These are phyloP conservation scores for Colletotrichum cordylinicola DNA, from an alignment of 2,329 filamentous ascomycete genomes.

Conservation along the genomic window DNA sequence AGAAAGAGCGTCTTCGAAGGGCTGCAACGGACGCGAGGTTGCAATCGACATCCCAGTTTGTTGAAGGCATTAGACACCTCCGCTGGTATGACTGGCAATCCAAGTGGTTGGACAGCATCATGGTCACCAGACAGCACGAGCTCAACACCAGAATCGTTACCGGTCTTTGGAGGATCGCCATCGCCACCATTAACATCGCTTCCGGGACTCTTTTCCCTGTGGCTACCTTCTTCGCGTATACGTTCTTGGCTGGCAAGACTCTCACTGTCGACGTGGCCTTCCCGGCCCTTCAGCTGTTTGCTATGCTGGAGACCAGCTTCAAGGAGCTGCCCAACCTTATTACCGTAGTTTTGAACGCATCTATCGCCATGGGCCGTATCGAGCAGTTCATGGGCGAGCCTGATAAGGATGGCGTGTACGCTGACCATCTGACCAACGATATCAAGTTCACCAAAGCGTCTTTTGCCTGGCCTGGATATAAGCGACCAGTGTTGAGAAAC, in stretches of 20 bases:
- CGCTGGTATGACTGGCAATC: slow-evolving; percentile 86
- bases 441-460: slow-evolving; percentile 68
- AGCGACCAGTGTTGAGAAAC: slow-evolving; percentile 54
- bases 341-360: slow-evolving; percentile 79
- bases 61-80: slow-evolving; percentile 82
- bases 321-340: slow-evolving; percentile 78
- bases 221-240: slow-evolving; percentile 82
- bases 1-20: slow-evolving; percentile 74
- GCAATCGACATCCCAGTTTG: slow-evolving; percentile 83
- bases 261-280: slow-evolving; percentile 85
- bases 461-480: slow-evolving; percentile 80
- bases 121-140: slow-evolving; percentile 72
- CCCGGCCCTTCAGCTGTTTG: slow-evolving; percentile 82
- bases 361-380: slow-evolving; percentile 81
- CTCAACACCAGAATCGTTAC: slow-evolving; percentile 69
- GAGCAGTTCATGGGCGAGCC: slow-evolving; percentile 88
- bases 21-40: slow-evolving; percentile 78
- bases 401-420: slow-evolving; percentile 66
- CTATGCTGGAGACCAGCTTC: slow-evolving; percentile 75
- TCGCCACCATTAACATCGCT: slow-evolving; percentile 73
- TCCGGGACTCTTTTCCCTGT: slow-evolving; percentile 80
- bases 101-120: slow-evolving; percentile 73
- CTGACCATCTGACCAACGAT: slow-evolving; percentile 40
- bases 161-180: slow-evolving; percentile 65
- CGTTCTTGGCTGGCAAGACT: slow-evolving; percentile 69